Base-by-base conservation (phyloP, 164 flowering plant genomes). In the Tetracentron sinense region DNA sequence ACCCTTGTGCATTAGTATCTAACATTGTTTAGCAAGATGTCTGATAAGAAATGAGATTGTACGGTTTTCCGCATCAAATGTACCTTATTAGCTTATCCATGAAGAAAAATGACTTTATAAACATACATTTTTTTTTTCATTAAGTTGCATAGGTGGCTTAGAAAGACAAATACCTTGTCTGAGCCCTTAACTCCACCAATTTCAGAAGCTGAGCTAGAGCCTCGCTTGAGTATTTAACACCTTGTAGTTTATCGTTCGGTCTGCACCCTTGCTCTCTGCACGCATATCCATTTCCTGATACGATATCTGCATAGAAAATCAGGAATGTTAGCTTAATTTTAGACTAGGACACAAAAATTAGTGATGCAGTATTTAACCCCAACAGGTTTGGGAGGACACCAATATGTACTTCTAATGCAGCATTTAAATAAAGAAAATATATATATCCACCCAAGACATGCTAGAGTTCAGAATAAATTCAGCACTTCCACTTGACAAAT, bases 121-220 rank as follows among this genome's bases (percentile, higher is more conserved):
- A n/a, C n/a, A n/a, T n/a, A n/a, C n/a, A n/a, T n/a, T n/a, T n/a
- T n/a, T n/a, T 6, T 46, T 31, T 44, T 51, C 11, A 48, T 47
- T n/a, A 21, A 19, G 15, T 54, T n/a, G 48, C 50, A 56, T 28
- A 53, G 15, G 49, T 29, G n/a, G 16, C 35, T 56, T 30, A 48
- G 38, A 49, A 61, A 55, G 64, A 15, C 11, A 42, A 56, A 65
- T 70, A 88, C 94, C 92, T 63, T 58, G 77, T 16, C 42, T 66
- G 63, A 26, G 78, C 42, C 33, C 73, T 77, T 25, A 77, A 72
- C 56, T 86, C 84, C 54, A 79, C 81, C 61, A 71, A 56, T 60
- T 78, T 79, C 47, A 73, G 64, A 15, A 90, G 84, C 64, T 75
- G 75, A 28, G 70, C 59, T 72, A 88, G 72, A 46, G 75, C 92